phyloP scores from a whole-genome alignment of 2,329 filamentous ascomycete species.

The Pyricularia pennisetigena region DNA sequence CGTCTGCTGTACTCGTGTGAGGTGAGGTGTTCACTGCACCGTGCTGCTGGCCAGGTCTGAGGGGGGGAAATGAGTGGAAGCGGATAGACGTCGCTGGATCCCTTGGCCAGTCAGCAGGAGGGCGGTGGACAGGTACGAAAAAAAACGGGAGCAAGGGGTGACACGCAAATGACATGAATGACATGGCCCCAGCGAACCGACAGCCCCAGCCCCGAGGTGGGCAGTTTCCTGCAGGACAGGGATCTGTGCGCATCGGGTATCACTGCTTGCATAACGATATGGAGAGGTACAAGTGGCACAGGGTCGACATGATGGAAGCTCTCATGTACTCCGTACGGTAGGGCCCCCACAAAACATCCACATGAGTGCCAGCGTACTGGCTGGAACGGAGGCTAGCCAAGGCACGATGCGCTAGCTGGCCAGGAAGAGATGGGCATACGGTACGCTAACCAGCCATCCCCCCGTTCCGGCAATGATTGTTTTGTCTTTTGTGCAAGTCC shows the following conservation, averaged over 20 bases:
- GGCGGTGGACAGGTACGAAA: background rate
- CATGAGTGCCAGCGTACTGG: background rate
- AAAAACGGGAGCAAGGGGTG: background rate
- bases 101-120: background rate
- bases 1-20: slow-evolving; percentile 7
- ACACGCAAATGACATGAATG: slow-evolving; percentile 6
- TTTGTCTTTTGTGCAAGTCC: background rate
- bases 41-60: background rate
- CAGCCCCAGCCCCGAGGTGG: background rate
- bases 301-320: background rate
- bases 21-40: background rate
- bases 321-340: background rate
- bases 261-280: background rate
- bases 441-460: background rate
- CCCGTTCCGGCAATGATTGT: background rate
- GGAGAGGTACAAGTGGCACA: background rate
- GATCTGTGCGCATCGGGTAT: background rate
- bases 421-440: background rate
- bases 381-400: background rate
- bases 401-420: background rate
- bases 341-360: background rate
- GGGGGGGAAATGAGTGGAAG: slow-evolving; percentile 5
- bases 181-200: slow-evolving; percentile 1
- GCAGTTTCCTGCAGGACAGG: background rate
- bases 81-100: background rate